Percentiles rank a stretch among this genome's conserved stretches.
Evolutionary conservation across 768 basidiomycete genomes (phyloP).

Genomic region (Collybia sordida): DNA sequence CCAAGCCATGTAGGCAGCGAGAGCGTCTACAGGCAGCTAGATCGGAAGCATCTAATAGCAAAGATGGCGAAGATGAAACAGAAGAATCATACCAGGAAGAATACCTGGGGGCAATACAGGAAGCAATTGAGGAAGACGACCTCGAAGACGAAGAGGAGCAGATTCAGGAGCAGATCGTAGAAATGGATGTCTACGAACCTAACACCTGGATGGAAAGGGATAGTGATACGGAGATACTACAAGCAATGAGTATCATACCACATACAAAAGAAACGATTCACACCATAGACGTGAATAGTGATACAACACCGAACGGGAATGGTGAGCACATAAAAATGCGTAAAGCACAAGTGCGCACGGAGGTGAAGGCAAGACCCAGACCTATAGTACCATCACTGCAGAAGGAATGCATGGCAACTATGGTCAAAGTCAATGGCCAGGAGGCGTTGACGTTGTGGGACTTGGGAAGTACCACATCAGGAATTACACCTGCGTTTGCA

Average conservation of each 20-base stretch:
- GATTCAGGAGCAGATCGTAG: too few species aligned
- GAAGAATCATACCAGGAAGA: too few species aligned
- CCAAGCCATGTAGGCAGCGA: neutral
- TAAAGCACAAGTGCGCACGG: neutral
- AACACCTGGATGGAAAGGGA: too few species aligned
- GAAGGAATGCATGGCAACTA: conserved; percentile 1
- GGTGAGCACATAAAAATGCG: too few species aligned
- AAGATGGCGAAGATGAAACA: neutral
- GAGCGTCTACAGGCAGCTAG: neutral
- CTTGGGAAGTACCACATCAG: conserved; percentile 18
- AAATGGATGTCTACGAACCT: too few species aligned
- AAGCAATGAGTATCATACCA: too few species aligned
- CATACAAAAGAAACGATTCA: too few species aligned
- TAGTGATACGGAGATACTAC: too few species aligned
- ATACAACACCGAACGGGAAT: neutral
- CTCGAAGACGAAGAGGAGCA: too few species aligned
- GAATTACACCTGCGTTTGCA: conserved; percentile 10
- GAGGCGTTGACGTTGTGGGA: conserved; percentile 21
- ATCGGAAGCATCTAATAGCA: neutral
- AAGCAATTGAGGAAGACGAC: too few species aligned
- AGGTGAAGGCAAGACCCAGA: neutral
- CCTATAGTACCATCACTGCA: neutral
- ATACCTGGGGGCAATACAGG: too few species aligned
- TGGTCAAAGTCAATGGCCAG: conserved; percentile 5
- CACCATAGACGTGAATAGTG: too few species aligned